Evolutionary conservation across 1,139 yeast genomes (phyloP), one percentile per base, ranked within the genome.

Genomic region (Blastobotrys elegans): DNA sequence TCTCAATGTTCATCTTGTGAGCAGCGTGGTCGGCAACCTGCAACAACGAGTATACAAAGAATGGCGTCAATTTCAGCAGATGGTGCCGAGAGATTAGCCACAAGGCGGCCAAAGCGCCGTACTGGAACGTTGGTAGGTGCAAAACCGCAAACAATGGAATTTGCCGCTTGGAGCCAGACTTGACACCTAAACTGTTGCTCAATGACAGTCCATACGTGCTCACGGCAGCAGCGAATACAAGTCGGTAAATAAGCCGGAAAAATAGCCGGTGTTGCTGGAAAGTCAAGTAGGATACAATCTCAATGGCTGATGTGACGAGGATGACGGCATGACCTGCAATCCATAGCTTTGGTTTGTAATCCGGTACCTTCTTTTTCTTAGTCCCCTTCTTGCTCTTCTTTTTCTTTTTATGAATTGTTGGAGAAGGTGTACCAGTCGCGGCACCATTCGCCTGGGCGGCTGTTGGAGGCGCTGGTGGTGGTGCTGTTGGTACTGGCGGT

Each of bases 161-260:
- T 7, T 24, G 32, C 16, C 37, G 41, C 32, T 42, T 31, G 27
- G n/a, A 26, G 27, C 40, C 43, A 14, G 27, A 31, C 17, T 27
- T 18, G 14, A 69, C 68, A 5, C 60, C 61, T 27, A 66, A 54
- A 44, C 58, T 64, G 55, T 87, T 90, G 63, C 72, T 79, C 24
- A 85, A 65, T 50, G 88, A 82, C 51, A 88, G 75, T 11, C 84
- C 83, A 66, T 89, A 89, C 17, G 95, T 81, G 52, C 74, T 75
- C 29, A 83, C 63, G 2, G 83, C 81, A n/a, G 88, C 84, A 4
- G 81, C 43, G 51, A 82, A 80, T 0, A 86, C 75, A 38, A 76
- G 53, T 43, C 78, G 73, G 67, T 86, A 88, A 66, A 82, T 24
- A 7, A 58, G 37, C 35, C 55, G 52, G 11, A 61, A 56, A 13